Base-by-base conservation (phyloP, 73 alveolate genomes). In the Paramecium primaurelia region DNA sequence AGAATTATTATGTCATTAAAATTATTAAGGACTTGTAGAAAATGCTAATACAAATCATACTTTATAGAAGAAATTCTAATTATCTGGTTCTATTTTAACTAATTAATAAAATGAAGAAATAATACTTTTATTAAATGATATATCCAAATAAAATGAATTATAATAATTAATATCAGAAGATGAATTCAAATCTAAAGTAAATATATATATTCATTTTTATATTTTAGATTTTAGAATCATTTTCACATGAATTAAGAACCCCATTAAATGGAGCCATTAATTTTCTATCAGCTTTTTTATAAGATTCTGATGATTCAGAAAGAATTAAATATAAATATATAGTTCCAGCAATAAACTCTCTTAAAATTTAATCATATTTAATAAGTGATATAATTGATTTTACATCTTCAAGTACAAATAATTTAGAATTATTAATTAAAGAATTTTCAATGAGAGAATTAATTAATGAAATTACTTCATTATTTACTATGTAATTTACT, bases 201-300 rank as follows among this genome's bases (percentile, higher is more conserved):
- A 1, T 22, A 86, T 58, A 26, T 64, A 26, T 1, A 4, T 87
- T 26, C 25, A 22, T 22, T 22, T 22, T 22, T 22, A 22, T 68
- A 36, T 36, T 20, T 75, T 75, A 75, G 88, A 80, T 80, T n/a
- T 6, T 80, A 40, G 91, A 80, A 25, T 89, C 94, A 3, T 89
- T 89, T 51, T 89, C 94, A 71, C 94, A 89, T 71, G 94, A 89
- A 44, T 34, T 89, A 10, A 69, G 94, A 44, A 89, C 94, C 14
- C 94, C 94, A 16, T 58, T 89, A 18, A 89, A 89, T 45, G 47
- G 89, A 11, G 88, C 92, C 32, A 71, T 71, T 37, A 49, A 54
- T 6, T 89, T 89, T 54, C 10, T 89, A 18, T 60, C 47, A 14
- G 88, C 92, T 7, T 71, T 47, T 28, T 6, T 89, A 37, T 37